phyloP scores from a whole-genome alignment of 805 yeast species.

The Candida caryicola region DNA sequence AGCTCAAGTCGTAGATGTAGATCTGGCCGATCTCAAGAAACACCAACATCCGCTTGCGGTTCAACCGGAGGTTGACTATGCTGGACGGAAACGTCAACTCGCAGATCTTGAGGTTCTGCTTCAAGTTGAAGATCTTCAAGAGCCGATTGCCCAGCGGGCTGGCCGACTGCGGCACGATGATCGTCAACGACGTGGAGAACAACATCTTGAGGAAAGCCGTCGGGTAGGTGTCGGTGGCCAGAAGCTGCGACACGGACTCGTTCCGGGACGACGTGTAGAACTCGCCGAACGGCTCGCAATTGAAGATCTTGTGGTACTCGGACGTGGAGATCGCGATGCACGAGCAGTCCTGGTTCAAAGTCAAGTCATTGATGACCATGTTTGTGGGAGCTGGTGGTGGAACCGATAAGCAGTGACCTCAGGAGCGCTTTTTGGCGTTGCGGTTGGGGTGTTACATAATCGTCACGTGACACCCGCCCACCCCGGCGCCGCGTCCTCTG shows the following conservation, averaged over 20 bases:
- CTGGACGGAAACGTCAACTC: constrained; percentile 83
- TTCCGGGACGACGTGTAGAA: constrained; percentile 26
- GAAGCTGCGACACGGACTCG: background rate
- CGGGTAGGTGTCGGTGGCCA: constrained; percentile 13
- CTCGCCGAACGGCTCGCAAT: constrained; percentile 47
- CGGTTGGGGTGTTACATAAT: background rate
- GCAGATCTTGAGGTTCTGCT: constrained; percentile 58
- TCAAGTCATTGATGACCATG: constrained; percentile 33
- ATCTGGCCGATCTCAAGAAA: constrained; percentile 73
- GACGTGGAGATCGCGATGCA: constrained; percentile 37
- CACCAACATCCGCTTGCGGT: constrained; percentile 77
- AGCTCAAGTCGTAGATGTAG: constrained; percentile 83
- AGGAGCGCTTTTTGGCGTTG: background rate
- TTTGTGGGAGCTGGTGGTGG: background rate
- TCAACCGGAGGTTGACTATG: constrained; percentile 69
- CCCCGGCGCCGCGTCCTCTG: too few species aligned
- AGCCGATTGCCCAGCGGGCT: constrained; percentile 25
- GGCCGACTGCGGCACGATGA: constrained; percentile 33
- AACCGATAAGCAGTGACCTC: background rate
- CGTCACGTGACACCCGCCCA: too few species aligned
- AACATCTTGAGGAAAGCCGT: constrained; percentile 36
- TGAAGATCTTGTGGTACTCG: constrained; percentile 35
- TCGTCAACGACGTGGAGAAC: constrained; percentile 41
- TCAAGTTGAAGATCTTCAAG: constrained; percentile 38
- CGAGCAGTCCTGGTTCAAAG: constrained; percentile 43